These are phyloP conservation scores for Themeda triandra DNA, from an alignment of 176 grass and related monocot genomes.

Conservation along the genomic window DNA sequence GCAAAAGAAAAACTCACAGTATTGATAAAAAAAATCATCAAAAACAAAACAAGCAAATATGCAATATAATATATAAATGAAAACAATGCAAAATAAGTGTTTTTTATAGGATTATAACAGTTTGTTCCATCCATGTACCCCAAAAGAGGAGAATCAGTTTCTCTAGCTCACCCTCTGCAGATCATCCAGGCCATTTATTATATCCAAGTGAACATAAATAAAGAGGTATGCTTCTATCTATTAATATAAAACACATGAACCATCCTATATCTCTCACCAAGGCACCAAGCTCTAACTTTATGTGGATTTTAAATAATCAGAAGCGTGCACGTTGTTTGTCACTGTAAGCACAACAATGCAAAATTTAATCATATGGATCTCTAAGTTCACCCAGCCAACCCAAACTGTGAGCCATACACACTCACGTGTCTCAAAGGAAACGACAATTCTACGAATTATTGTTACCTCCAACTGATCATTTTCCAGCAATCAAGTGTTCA, in stretches of 20 bases:
- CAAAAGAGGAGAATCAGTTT: not conserved
- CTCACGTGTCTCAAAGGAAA: not conserved
- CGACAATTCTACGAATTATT: not conserved
- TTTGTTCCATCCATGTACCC: not conserved
- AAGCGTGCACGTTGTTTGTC: not conserved
- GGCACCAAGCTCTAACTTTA: not conserved
- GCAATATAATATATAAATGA: not conserved
- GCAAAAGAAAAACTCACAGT: not conserved
- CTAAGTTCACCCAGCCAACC: not conserved
- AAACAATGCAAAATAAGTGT: constrained; percentile 9
- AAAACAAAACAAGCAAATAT: not conserved
- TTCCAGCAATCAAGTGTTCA: not conserved
- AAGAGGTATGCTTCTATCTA: not conserved
- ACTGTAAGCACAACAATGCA: not conserved
- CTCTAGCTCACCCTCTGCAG: not conserved
- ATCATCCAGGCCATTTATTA: not conserved
- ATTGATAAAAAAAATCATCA: not conserved
- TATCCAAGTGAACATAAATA: too few relatives aligned
- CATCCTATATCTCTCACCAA: not conserved
- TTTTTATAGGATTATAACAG: not conserved
- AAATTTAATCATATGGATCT: not conserved
- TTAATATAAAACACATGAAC: not conserved
- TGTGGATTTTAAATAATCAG: not conserved
- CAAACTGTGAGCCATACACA: not conserved
- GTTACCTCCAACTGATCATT: not conserved